These are phyloP conservation scores for Trypanosoma lewisi DNA, from an alignment of 208 protist species.

Conservation along the genomic window DNA sequence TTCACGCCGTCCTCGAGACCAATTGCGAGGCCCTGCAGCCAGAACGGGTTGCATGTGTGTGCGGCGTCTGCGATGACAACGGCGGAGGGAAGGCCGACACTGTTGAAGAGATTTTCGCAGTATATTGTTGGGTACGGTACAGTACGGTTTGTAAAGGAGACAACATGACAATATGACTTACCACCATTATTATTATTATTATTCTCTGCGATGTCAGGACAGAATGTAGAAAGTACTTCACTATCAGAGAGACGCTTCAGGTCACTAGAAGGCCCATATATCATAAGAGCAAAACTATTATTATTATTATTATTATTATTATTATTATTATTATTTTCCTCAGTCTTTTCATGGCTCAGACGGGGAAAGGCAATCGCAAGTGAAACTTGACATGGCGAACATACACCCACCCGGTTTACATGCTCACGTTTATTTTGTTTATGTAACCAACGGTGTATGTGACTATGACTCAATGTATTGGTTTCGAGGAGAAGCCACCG, in stretches of 20 bases:
- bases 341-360: slow-evolving; percentile 27
- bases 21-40: slow-evolving; percentile 80
- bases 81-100: slow-evolving; percentile 77
- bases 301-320: neutral
- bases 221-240: slow-evolving; percentile 38
- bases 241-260: slow-evolving; percentile 41
- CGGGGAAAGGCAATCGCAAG: slow-evolving; percentile 77
- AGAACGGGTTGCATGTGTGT: slow-evolving; percentile 83
- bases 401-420: slow-evolving; percentile 43
- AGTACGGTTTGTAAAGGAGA: slow-evolving; percentile 7
- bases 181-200: too few relatives aligned
- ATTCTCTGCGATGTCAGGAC: slow-evolving; percentile 23
- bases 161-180: slow-evolving; percentile 3
- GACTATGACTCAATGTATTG: slow-evolving; percentile 38
- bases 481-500: slow-evolving; percentile 69
- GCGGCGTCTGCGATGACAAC: slow-evolving; percentile 82
- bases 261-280: slow-evolving; percentile 67
- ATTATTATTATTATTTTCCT: neutral
- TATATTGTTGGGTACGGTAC: slow-evolving; percentile 70
- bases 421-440: slow-evolving; percentile 35
- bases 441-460: slow-evolving; percentile 88
- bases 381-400: slow-evolving; percentile 53
- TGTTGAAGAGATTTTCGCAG: slow-evolving; percentile 88
- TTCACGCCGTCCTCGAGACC: slow-evolving; percentile 78
- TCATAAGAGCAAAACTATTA: slow-evolving; percentile 78